Evolutionary conservation across 129 eudicot species (phyloP), one percentile per base, ranked within the genome.

Genomic region (Escallonia herrerae): DNA sequence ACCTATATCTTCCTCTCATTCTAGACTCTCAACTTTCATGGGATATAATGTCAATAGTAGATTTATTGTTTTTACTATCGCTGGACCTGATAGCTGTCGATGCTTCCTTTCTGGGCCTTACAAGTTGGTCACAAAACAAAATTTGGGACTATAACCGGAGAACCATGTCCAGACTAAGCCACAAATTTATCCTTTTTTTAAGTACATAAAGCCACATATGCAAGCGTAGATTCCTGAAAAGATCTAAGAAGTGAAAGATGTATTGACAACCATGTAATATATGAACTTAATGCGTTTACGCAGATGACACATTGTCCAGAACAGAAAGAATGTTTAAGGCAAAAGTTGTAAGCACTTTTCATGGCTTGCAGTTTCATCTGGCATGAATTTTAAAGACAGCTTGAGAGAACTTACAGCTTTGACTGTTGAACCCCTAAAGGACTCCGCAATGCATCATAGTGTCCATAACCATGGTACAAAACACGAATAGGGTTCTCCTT

Each of bases 391-490:
- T 11, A 8, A 49, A 63, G 52, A 57, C 14, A 14, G 72, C 8
- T 40, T 22, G 33, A 40, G 59, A 64, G 57, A 57, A 40, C 62
- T 43, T 78, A 78, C 87, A 45, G 48, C 44, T 74, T 74, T 37
- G 67, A 10, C 66, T 64, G 60, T 59, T 53, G 74, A 74, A 68
- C 43, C 58, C 54, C 58, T 14, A 55, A 66, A 57, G 71, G 68
- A 67, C 56, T 60, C 73, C 71, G 68, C 57, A 90, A 71, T 61
- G 86, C 84, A 73, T 91, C 95, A 54, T 91, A 91, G 77, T 91
- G 95, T n/a, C 97, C 97, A 6, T 84, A 84, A 63, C 86, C 97
- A 76, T 91, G 87, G 76, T 85, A 91, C 55, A 87, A 78, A 53
- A 91, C 87, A 40, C 75, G 71, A 55, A 91, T 56, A 0, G 97